These are phyloP conservation scores for Dryas alaskensis DNA, from an alignment of 306 rosid genomes.

Conservation along the genomic window DNA sequence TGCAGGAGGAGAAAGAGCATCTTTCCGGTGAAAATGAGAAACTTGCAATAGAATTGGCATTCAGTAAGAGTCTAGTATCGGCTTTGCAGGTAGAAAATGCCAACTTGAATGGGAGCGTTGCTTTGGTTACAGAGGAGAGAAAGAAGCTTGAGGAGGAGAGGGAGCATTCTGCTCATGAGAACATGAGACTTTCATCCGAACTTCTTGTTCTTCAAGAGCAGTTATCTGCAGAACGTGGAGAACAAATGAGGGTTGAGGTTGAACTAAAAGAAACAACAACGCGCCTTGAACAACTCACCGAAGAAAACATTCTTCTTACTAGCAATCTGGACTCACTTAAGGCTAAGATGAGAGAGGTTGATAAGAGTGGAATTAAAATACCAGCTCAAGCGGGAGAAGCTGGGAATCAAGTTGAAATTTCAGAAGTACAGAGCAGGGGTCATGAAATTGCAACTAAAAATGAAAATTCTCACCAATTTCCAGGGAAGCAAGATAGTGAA, in stretches of 20 bases:
- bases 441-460: conserved; percentile 33
- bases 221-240: conserved; percentile 48
- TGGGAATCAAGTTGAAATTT: conserved; percentile 31
- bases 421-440: conserved; percentile 33
- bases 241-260: conserved; percentile 45
- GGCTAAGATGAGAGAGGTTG: conserved; percentile 48
- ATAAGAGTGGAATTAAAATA: conserved; percentile 29
- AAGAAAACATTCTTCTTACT: conserved; percentile 56
- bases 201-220: conserved; percentile 50
- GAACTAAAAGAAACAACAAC: conserved; percentile 47
- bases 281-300: conserved; percentile 57
- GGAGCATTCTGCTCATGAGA: conserved; percentile 45
- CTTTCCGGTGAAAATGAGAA: conserved; percentile 50
- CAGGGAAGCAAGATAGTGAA: conserved; percentile 32
- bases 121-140: conserved; percentile 48
- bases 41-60: conserved; percentile 45
- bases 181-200: conserved; percentile 49
- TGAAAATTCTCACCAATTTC: conserved; percentile 35
- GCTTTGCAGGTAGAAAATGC: conserved; percentile 53
- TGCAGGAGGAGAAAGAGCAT: conserved; percentile 51
- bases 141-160: conserved; percentile 56
- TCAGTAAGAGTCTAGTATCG: conserved; percentile 47
- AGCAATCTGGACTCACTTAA: conserved; percentile 54
- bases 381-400: conserved; percentile 40
- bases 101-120: conserved; percentile 49